Percentiles rank a stretch among this genome's conserved stretches.
phyloP scores from a whole-genome alignment of 1,284 basidiomycete species.

The Ustilago nuda region DNA sequence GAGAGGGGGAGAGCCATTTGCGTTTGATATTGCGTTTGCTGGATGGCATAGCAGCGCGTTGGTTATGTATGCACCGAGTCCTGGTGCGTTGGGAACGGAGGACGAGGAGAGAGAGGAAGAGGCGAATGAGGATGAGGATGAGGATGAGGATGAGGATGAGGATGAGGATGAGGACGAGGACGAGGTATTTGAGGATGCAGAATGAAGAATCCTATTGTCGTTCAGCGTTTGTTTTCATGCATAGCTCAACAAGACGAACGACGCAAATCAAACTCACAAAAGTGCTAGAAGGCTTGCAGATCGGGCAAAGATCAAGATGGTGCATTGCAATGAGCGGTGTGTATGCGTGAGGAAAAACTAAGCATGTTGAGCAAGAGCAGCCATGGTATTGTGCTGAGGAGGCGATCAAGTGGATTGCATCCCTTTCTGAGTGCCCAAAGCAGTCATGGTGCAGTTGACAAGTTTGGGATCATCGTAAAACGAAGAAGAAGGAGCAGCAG shows the following conservation, averaged over 20 bases:
- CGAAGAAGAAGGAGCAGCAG: neutral
- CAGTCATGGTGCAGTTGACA: neutral
- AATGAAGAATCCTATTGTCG: neutral
- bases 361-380: neutral
- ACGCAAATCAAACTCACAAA: neutral
- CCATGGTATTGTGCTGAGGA: neutral
- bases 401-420: neutral
- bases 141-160: neutral
- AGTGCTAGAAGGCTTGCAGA: neutral
- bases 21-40: constrained; percentile 53
- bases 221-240: no score
- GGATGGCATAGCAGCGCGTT: constrained; percentile 45
- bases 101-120: neutral
- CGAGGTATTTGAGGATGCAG: neutral
- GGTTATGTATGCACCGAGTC: constrained; percentile 22
- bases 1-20: constrained; percentile 18
- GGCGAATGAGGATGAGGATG: neutral
- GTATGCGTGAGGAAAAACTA: neutral
- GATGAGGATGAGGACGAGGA: neutral
- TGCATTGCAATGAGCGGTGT: neutral
- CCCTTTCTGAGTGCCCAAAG: neutral
- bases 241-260: no score
- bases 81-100: neutral
- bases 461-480: constrained; percentile 1
- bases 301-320: no score